Percentiles rank a stretch among this genome's conserved stretches.
Conservation (phyloP, 768 basidiomycete genomes). For the Serendipita sp. region DNA sequence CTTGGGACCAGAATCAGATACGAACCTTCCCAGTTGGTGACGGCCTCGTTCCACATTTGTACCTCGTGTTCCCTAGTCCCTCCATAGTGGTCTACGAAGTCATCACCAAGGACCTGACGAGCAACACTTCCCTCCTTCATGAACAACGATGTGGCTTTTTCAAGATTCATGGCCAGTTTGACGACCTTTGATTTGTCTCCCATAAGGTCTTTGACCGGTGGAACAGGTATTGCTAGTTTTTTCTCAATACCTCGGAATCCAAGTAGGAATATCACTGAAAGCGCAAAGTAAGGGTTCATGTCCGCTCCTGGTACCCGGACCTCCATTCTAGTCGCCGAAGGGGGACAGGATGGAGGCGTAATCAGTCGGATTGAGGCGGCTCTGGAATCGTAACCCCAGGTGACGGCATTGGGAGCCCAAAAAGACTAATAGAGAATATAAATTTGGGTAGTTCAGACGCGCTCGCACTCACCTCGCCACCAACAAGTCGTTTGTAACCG, state of each 20-base stretch:
- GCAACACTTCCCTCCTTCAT: conserved; percentile 65
- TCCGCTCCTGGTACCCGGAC: conserved; percentile 93
- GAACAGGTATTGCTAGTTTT: conserved; percentile 46
- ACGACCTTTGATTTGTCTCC: conserved; percentile 39
- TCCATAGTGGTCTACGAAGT: conserved; percentile 87
- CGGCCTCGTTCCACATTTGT: conserved; percentile 70
- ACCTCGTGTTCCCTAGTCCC: conserved; percentile 93
- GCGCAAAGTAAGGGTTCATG: conserved; percentile 83
- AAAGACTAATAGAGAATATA: conserved; percentile 32
- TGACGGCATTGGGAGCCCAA: conserved; percentile 87
- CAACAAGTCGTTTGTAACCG: conserved; percentile 92
- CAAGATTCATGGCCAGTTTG: conserved; percentile 65
- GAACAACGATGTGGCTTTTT: conserved; percentile 68
- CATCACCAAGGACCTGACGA: conserved; percentile 62
- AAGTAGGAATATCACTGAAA: conserved; percentile 75
- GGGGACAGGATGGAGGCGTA: conserved; percentile 74
- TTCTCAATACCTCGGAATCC: conserved; percentile 81
- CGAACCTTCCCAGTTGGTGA: conserved; percentile 89
- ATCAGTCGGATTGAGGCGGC: conserved; percentile 86
- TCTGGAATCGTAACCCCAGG: conserved; percentile 93
- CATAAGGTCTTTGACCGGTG: conserved; percentile 43
- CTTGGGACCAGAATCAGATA: not conserved
- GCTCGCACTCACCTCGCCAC: conserved; percentile 45
- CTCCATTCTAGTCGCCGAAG: conserved; percentile 76
- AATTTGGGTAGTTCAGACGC: conserved; percentile 15